Conservation (phyloP, 2,329 filamentous ascomycete species). For the Exophiala viscosa region DNA sequence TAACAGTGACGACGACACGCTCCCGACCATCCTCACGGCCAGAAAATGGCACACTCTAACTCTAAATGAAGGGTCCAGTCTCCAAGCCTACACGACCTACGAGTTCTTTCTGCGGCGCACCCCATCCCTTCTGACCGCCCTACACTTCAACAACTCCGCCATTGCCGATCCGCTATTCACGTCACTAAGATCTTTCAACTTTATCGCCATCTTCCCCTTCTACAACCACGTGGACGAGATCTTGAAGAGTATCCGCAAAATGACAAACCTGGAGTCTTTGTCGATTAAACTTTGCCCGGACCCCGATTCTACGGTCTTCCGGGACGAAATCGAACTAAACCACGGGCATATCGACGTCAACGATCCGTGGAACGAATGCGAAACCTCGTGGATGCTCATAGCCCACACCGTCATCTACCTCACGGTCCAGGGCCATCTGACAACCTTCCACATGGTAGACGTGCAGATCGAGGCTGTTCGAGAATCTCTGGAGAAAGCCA, state of each 20-base stretch:
- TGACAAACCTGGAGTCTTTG: slow-evolving; percentile 52
- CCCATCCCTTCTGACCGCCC: slow-evolving; percentile 48
- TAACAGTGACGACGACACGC: slow-evolving; percentile 22
- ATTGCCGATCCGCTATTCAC: slow-evolving; percentile 42
- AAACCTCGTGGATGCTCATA: slow-evolving; percentile 50
- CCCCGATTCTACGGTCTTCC: slow-evolving; percentile 35
- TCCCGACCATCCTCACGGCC: slow-evolving; percentile 50
- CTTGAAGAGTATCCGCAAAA: slow-evolving; percentile 43
- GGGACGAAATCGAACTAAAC: slow-evolving; percentile 34
- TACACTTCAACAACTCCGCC: slow-evolving; percentile 11
- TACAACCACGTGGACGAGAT: slow-evolving; percentile 55
- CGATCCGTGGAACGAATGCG: slow-evolving; percentile 54
- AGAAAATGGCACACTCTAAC: slow-evolving; percentile 62
- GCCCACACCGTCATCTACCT: slow-evolving; percentile 33
- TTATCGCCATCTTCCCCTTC: slow-evolving; percentile 66
- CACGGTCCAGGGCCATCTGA: slow-evolving; percentile 15
- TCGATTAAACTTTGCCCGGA: slow-evolving; percentile 52
- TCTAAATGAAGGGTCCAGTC: slow-evolving; percentile 72
- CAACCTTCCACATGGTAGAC: slow-evolving; percentile 23
- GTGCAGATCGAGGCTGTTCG: slow-evolving; percentile 22
- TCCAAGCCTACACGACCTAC: slow-evolving; percentile 67
- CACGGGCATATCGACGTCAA: slow-evolving; percentile 39
- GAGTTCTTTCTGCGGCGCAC: slow-evolving; percentile 66
- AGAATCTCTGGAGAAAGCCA: slow-evolving; percentile 11
- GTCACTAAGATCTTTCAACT: slow-evolving; percentile 45